phyloP scores from a whole-genome alignment of 148 eudicot genomes.

The Rhododendron henanense region DNA sequence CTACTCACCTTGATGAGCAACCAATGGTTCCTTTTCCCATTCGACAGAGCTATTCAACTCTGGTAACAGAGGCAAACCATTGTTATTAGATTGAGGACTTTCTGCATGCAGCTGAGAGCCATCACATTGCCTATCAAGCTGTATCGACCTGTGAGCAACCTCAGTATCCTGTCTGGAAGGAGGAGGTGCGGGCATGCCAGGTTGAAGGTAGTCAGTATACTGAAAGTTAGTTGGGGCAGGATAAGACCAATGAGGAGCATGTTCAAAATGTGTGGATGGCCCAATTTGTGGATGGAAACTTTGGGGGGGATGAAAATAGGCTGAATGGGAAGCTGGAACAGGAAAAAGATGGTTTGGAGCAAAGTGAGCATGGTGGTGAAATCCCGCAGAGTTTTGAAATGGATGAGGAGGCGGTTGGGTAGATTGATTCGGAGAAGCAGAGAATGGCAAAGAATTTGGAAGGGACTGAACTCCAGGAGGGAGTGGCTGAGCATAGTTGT shows the following conservation, averaged over 20 bases:
- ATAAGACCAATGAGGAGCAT: slow-evolving; percentile 25
- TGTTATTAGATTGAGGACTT: slow-evolving; percentile 15
- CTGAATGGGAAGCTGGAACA: slow-evolving; percentile 25
- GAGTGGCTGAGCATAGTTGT: slow-evolving; percentile 43
- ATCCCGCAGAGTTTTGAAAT: slow-evolving; percentile 27
- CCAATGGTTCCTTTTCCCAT: slow-evolving; percentile 15
- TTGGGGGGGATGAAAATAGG: slow-evolving; percentile 28
- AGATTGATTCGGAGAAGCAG: slow-evolving; percentile 18
- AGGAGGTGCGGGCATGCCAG: slow-evolving; percentile 29
- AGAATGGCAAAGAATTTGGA: slow-evolving; percentile 23
- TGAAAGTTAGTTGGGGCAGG: slow-evolving; percentile 36
- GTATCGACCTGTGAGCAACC: slow-evolving; percentile 15
- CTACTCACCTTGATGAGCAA: slow-evolving; percentile 24
- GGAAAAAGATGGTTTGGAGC: slow-evolving; percentile 30
- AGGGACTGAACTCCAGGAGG: slow-evolving; percentile 76
- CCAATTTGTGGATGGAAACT: slow-evolving; percentile 26
- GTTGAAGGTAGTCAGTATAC: slow-evolving; percentile 23
- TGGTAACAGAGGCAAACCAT: slow-evolving; percentile 15
- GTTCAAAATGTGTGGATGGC: slow-evolving; percentile 30
- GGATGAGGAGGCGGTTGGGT: slow-evolving; percentile 29
- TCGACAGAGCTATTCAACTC: slow-evolving; percentile 10
- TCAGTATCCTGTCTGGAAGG: slow-evolving; percentile 27
- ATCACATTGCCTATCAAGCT: slow-evolving; percentile 21
- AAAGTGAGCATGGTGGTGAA: slow-evolving; percentile 33
- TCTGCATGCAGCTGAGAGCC: slow-evolving; percentile 23